These are phyloP conservation scores for Trichothecium roseum DNA, from an alignment of 2,329 filamentous ascomycete genomes.

Conservation along the genomic window DNA sequence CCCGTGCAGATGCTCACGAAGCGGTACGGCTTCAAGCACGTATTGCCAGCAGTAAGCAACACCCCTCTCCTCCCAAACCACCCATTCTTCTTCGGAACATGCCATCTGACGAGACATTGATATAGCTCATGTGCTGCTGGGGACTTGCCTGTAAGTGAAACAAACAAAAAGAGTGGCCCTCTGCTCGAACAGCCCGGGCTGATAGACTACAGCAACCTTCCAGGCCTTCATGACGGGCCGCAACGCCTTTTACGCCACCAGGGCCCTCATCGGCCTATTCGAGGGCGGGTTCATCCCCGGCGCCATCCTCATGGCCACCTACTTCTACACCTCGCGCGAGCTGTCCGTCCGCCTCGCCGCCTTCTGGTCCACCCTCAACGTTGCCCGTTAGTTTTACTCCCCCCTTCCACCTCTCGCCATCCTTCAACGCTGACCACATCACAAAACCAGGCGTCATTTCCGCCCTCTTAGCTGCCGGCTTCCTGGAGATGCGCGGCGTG, in stretches of 20 bases:
- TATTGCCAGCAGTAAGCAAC: conserved; percentile 33
- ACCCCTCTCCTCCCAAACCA: too few species aligned
- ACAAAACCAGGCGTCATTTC: conserved; percentile 29
- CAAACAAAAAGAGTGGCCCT: too few species aligned
- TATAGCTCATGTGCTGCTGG: conserved; percentile 35
- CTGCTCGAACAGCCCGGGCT: neutral
- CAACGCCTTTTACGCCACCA: conserved; percentile 36
- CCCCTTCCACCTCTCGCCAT: conserved; percentile 15
- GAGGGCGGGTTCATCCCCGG: conserved; percentile 50
- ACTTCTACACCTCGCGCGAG: conserved; percentile 63
- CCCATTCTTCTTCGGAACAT: too few species aligned
- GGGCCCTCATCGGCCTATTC: conserved; percentile 41
- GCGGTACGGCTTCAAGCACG: conserved; percentile 43
- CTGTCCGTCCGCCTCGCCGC: conserved; percentile 55
- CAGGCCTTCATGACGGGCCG: conserved; percentile 41
- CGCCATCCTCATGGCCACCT: conserved; percentile 55
- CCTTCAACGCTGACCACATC: conserved; percentile 26
- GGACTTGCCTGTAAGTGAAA: conserved; percentile 27
- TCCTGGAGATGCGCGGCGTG: conserved; percentile 39
- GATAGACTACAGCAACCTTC: conserved; percentile 19
- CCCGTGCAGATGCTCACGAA: conserved; percentile 49
- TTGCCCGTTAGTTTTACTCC: conserved; percentile 17
- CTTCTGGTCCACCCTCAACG: conserved; percentile 51
- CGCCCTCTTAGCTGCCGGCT: conserved; percentile 33
- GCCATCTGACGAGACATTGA: neutral